phyloP scores from a whole-genome alignment of 2,329 filamentous ascomycete species.

The Aureobasidium sp. region DNA sequence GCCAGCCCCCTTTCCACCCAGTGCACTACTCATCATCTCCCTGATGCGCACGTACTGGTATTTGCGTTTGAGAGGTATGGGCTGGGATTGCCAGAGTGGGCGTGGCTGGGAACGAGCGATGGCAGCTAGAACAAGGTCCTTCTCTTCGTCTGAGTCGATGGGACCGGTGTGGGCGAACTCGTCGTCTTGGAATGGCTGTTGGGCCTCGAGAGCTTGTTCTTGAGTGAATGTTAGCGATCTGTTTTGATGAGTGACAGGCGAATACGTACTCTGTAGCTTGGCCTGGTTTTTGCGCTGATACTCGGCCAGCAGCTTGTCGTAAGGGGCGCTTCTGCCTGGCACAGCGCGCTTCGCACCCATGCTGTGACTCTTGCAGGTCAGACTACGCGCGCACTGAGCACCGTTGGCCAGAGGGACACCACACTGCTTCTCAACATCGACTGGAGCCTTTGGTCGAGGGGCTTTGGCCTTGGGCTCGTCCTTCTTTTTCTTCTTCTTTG shows the following conservation, averaged over 20 bases:
- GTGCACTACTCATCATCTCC: slow-evolving; percentile 52
- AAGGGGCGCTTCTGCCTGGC: slow-evolving; percentile 74
- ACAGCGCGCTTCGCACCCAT: slow-evolving; percentile 92
- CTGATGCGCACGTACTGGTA: slow-evolving; percentile 56
- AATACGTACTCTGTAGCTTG: slow-evolving; percentile 73
- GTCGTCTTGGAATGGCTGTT: slow-evolving; percentile 78
- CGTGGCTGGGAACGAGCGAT: slow-evolving; percentile 65
- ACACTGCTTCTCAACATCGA: slow-evolving; percentile 88
- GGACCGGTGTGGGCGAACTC: slow-evolving; percentile 65
- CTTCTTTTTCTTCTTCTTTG: slow-evolving; percentile 67
- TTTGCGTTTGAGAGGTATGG: slow-evolving; percentile 43
- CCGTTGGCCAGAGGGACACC: slow-evolving; percentile 79
- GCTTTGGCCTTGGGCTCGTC: slow-evolving; percentile 48
- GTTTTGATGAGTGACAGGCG: slow-evolving; percentile 9
- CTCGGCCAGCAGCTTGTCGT: slow-evolving; percentile 69
- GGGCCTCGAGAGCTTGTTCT: slow-evolving; percentile 93
- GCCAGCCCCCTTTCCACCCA: slow-evolving; percentile 23
- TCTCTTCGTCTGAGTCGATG: slow-evolving; percentile 92
- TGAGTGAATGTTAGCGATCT: not conserved
- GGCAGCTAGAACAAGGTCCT: slow-evolving; percentile 76
- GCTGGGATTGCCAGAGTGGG: slow-evolving; percentile 59
- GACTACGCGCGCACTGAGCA: slow-evolving; percentile 72
- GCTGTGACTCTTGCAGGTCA: slow-evolving; percentile 84
- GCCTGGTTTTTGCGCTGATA: slow-evolving; percentile 93
- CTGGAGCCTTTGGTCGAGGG: slow-evolving; percentile 77